phyloP scores from a whole-genome alignment of 129 eudicot genomes.

The Ambrosia trifida region DNA sequence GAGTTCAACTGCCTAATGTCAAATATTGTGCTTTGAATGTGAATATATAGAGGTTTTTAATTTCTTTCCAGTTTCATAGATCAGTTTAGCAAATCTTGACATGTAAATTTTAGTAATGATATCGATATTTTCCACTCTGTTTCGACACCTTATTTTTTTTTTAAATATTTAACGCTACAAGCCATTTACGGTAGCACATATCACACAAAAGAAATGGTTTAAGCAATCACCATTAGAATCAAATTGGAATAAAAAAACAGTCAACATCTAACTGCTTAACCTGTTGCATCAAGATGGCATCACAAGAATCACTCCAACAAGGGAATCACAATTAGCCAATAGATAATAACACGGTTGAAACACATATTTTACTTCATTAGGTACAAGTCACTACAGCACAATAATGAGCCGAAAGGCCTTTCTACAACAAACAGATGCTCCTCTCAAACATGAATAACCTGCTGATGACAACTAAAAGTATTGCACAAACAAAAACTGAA shows the following conservation, averaged over 20 bases:
- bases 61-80: constrained; percentile 14
- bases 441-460: constrained; percentile 39
- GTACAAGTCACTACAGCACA: constrained; percentile 29
- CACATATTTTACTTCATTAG: constrained; percentile 24
- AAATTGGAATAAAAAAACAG: background rate
- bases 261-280: background rate
- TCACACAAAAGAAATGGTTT: background rate
- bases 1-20: constrained; percentile 9
- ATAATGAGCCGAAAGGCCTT: constrained; percentile 3
- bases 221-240: constrained; percentile 5
- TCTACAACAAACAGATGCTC: constrained; percentile 32
- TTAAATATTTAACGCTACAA: background rate
- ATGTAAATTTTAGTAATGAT: background rate
- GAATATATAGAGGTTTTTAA: background rate
- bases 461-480: constrained; percentile 24
- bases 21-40: background rate
- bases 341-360: background rate
- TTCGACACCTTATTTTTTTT: background rate
- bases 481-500: constrained; percentile 16
- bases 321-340: background rate
- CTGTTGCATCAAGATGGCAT: background rate
- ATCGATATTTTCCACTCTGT: background rate
- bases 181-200: background rate
- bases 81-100: constrained; percentile 1
- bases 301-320: background rate